Base-by-base conservation (phyloP, 805 yeast genomes). In the Saturnispora gosingensis region DNA sequence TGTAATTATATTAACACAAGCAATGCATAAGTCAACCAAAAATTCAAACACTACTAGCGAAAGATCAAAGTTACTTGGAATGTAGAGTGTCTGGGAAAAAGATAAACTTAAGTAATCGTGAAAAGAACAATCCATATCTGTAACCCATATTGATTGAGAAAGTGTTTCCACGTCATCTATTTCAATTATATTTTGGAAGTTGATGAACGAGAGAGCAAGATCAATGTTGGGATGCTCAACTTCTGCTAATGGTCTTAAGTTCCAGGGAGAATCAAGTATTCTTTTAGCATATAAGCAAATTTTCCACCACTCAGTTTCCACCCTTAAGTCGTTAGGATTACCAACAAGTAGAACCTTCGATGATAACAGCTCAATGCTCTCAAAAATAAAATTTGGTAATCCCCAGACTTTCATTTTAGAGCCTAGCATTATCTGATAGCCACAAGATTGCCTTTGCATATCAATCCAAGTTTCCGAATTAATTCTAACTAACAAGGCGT, bases 251-350 rank as follows among this genome's bases (percentile, higher is more conserved):
- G 45, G 46, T 11, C 34, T 25, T 16, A 46, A 27, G 7, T n/a
- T 15, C 49, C 52, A 53, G 20, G 30, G 25, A 6, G 5, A 9
- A 28, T 43, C 48, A n/a, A 49, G 24, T 6, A 30, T 49, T 1
- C 40, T 22, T 43, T 71, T 58, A 20, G 55, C 51, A 7, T 55
- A 39, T 35, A 72, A 32, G 0, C 67, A 60, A 6, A 45, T 49
- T 27, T 54, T 54, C 76, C 77, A 73, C 63, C 72, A 71, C 8
- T 58, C 54, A 8, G 72, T 45, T 49, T 74, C 75, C 13, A 45
- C 3, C 50, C 48, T 4, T 44, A 55, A 9, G 45, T 72, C 32
- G 13, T 61, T 61, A 5, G 53, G 49, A 11, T 36, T 43, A 0
- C 69, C 67, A 11, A 57, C 53, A 11, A 64, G 48, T 39, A 55